These are phyloP conservation scores for Glarea lozoyensis DNA, from an alignment of 495 filamentous ascomycete species.

Conservation along the genomic window DNA sequence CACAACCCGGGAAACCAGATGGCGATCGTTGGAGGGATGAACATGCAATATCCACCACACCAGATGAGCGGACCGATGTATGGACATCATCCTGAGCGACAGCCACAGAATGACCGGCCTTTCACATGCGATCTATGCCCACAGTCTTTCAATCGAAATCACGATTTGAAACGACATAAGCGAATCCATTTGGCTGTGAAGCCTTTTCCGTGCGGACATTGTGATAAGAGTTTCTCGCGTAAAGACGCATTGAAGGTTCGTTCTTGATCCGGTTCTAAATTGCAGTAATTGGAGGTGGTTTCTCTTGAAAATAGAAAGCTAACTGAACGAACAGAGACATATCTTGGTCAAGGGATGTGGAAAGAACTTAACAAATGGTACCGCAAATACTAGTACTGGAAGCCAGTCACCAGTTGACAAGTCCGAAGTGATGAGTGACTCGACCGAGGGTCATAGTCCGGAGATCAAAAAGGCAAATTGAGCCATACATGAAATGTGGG, in stretches of 20 bases:
- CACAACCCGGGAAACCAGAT: slow-evolving; percentile 63
- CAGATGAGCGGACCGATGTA: slow-evolving; percentile 21
- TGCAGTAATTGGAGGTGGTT: slow-evolving; percentile 9
- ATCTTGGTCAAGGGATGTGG: slow-evolving; percentile 92
- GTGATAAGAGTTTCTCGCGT: slow-evolving; percentile 93
- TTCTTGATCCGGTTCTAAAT: slow-evolving; percentile 10
- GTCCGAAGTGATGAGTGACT: slow-evolving; percentile 18
- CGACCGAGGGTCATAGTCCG: slow-evolving; percentile 16
- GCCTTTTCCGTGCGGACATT: slow-evolving; percentile 84
- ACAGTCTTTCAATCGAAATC: slow-evolving; percentile 92
- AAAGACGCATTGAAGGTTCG: slow-evolving; percentile 94
- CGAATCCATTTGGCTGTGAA: slow-evolving; percentile 92
- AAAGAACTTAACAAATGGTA: slow-evolving; percentile 10
- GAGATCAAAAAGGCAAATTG: slow-evolving; percentile 21
- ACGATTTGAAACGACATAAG: slow-evolving; percentile 94
- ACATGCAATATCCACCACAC: slow-evolving; percentile 30
- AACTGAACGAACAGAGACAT: slow-evolving; percentile 58
- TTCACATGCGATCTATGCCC: slow-evolving; percentile 93
- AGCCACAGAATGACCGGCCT: slow-evolving; percentile 64
- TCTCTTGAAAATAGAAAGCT: slow-evolving; percentile 16
- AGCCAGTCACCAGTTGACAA: slow-evolving; percentile 19
- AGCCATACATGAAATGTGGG: slow-evolving; percentile 1
- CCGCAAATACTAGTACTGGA: slow-evolving; percentile 10
- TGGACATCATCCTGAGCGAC: slow-evolving; percentile 32
- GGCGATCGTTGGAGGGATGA: slow-evolving; percentile 57